These are phyloP conservation scores for Metroxylon sagu DNA, from an alignment of 176 grass and related monocot genomes.

Conservation along the genomic window DNA sequence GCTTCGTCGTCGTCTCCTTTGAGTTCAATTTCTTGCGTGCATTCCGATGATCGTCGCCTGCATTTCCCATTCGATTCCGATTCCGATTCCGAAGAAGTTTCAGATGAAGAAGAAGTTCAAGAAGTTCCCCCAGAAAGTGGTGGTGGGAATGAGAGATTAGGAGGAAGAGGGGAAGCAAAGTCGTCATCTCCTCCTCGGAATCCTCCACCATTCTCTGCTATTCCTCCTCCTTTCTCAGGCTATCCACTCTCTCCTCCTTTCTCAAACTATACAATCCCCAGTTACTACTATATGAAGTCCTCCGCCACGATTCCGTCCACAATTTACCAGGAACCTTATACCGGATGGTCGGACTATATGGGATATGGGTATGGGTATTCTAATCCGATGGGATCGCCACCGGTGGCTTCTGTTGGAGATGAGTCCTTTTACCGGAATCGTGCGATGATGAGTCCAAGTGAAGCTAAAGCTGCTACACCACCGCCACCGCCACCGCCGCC, in stretches of 20 bases:
- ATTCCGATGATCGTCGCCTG: slow-evolving; percentile 1
- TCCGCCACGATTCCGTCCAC: slow-evolving; percentile 36
- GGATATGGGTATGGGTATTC: slow-evolving; percentile 36
- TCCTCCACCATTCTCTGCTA: not conserved
- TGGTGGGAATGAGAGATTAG: not conserved
- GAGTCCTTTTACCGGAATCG: not conserved
- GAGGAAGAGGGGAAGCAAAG: not conserved
- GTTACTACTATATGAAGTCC: slow-evolving; percentile 70
- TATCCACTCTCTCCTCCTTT: too few relatives aligned
- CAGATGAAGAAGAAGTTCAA: not conserved
- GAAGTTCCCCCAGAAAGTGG: not conserved
- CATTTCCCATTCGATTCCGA: not conserved
- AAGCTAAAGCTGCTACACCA: slow-evolving; percentile 9
- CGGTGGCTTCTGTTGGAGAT: slow-evolving; percentile 2
- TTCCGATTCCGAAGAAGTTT: slow-evolving; percentile 28
- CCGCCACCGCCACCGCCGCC: slow-evolving; percentile 42
- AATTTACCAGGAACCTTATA: slow-evolving; percentile 71
- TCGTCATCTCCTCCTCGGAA: not conserved
- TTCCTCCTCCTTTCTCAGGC: not conserved
- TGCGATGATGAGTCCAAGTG: not conserved
- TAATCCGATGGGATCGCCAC: slow-evolving; percentile 4
- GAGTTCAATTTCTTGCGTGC: slow-evolving; percentile 18
- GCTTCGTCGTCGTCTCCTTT: slow-evolving; percentile 28
- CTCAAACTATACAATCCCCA: slow-evolving; percentile 19
- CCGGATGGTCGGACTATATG: slow-evolving; percentile 24